Evolutionary conservation across 1,284 basidiomycete genomes (phyloP).

Genomic region (Sphagnurus paluster): DNA sequence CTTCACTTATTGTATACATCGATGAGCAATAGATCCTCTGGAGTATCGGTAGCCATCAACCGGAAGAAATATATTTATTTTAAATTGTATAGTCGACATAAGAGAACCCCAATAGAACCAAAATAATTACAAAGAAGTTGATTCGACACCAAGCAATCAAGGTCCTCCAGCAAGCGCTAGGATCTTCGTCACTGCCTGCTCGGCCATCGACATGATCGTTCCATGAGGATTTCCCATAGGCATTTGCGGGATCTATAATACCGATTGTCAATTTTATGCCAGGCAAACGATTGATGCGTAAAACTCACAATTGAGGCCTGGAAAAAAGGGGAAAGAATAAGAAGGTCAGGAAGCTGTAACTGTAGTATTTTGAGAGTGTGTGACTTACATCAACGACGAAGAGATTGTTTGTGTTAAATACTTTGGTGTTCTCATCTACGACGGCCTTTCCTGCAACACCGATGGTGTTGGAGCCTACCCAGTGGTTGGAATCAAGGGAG

Average conservation of each 20-base stretch:
- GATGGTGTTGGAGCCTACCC: conserved; percentile 56
- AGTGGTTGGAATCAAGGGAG: conserved; percentile 58
- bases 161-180: conserved; percentile 52
- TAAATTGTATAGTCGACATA: too few relatives aligned
- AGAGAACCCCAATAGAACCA: too few relatives aligned
- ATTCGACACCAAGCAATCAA: too few relatives aligned
- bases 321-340: not conserved
- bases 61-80: too few relatives aligned
- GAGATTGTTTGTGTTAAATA: conserved; percentile 58
- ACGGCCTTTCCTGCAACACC: conserved; percentile 37
- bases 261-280: not conserved
- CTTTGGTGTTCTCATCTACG: conserved; percentile 59
- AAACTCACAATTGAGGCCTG: conserved; percentile 1
- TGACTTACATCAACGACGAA: conserved; percentile 39
- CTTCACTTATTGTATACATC: too few relatives aligned
- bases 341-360: too few relatives aligned
- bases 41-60: too few relatives aligned
- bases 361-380: too few relatives aligned
- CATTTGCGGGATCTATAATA: conserved; percentile 36
- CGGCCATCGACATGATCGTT: conserved; percentile 53
- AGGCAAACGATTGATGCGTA: not conserved
- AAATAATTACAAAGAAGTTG: too few relatives aligned
- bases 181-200: conserved; percentile 57
- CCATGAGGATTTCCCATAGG: conserved; percentile 58
- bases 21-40: too few relatives aligned